Evolutionary conservation across 2,329 filamentous ascomycete species (phyloP), one percentile per base, ranked within the genome.

Genomic region (Nemania sp.): DNA sequence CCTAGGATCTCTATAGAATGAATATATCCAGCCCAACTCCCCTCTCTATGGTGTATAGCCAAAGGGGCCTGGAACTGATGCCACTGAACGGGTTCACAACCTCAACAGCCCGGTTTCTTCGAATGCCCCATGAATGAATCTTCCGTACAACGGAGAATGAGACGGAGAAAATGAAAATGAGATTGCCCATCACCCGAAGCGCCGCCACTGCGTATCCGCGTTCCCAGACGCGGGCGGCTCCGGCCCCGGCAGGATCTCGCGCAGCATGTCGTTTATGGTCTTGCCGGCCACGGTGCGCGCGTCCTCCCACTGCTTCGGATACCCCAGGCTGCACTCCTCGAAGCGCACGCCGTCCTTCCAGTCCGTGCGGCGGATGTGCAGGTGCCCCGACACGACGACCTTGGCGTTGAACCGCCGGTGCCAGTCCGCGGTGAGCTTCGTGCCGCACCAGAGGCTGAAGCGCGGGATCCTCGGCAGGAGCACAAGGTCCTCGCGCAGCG

Each of bases 361-460:
- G 60, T 77, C 75, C 15, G 75, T 76, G 49, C 75, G 68, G n/a
- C 72, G 73, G 32, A 77, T 68, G 51, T 77, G 75, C 54, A 77
- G 56, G 53, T 77, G 75, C 0, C 75, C 75, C 12, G 70, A 72
- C 3, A 77, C 71, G 3, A 76, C 75, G 6, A 75, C 75, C 47
- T 71, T 73, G 7, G 74, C 74, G 25, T 63, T 59, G 65, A 75
- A 76, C 6, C 71, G 63, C 59, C 52, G 67, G 64, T 75, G 74
- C 75, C 75, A 77, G 62, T 74, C 71, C 40, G 69, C 67, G 13
- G 75, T 77, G 43, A 65, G 60, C 60, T 67, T 72, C 5, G 73
- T 76, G n/a, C 75, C 75, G 66, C 75, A 76, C 75, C 75, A 77
- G 18, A 76, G 65, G 34, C 68, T 72, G 67, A 77, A 77, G n/a